Evolutionary conservation across 352 stramenopile genomes (phyloP).

Genomic region (Globisporangium spiculum): DNA sequence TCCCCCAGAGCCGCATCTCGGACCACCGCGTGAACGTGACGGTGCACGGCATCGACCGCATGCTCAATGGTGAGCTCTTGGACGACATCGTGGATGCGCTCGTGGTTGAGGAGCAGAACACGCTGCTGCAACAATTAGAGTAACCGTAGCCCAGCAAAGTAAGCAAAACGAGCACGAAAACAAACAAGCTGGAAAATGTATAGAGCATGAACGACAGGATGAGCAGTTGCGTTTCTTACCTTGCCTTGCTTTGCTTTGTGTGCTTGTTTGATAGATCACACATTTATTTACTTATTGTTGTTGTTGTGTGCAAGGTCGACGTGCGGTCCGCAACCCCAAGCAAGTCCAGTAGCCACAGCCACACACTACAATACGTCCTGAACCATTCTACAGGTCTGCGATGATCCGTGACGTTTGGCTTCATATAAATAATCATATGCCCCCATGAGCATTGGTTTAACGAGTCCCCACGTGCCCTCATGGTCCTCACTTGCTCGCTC

Average conservation of each 20-base stretch:
- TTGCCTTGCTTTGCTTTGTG: neutral
- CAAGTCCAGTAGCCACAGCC: neutral
- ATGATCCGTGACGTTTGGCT: neutral
- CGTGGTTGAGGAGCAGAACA: conserved; percentile 78
- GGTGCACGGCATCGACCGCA: conserved; percentile 85
- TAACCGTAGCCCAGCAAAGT: conserved; percentile 9
- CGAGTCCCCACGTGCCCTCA: neutral
- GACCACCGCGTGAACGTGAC: conserved; percentile 94
- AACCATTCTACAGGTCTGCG: neutral
- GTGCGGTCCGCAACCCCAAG: neutral
- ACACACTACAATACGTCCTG: neutral
- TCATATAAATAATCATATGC: conserved; percentile 1
- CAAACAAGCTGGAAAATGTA: neutral
- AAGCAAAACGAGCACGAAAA: neutral
- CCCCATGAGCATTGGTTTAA: too few species aligned
- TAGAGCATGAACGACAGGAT: neutral
- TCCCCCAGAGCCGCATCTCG: conserved; percentile 93
- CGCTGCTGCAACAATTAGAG: conserved; percentile 67
- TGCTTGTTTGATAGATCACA: neutral
- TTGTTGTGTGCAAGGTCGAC: neutral
- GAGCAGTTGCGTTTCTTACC: neutral
- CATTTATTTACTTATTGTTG: neutral
- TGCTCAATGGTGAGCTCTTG: conserved; percentile 87
- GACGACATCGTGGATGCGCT: conserved; percentile 88
- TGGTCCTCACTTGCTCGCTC: neutral